Evolutionary conservation across 192 early-diverging fungal species (phyloP).

Genomic region (Mortierella antarctica): DNA sequence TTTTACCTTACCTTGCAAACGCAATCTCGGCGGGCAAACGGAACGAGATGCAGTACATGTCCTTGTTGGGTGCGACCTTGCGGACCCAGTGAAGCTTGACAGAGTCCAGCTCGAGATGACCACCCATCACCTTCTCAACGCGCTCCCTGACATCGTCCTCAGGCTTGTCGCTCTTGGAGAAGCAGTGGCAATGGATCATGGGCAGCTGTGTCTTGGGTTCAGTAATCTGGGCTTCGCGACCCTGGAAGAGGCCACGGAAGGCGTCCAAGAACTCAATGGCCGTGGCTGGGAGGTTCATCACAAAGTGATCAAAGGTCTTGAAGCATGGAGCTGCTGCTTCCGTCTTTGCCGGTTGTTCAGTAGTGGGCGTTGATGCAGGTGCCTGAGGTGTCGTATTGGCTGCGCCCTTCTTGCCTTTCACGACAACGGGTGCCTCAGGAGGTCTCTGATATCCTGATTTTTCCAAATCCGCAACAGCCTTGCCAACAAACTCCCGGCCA

Average conservation of each 20-base stretch:
- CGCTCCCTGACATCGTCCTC: constrained; percentile 74
- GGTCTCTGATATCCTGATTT: constrained; percentile 29
- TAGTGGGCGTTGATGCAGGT: constrained; percentile 26
- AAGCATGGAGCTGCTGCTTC: constrained; percentile 21
- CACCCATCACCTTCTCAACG: constrained; percentile 37
- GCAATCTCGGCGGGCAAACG: constrained; percentile 81
- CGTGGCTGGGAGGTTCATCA: constrained; percentile 98
- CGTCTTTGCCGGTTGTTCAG: constrained; percentile 13
- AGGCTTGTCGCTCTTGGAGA: constrained; percentile 82
- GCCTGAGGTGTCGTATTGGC: constrained; percentile 34
- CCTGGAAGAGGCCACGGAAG: constrained; percentile 84
- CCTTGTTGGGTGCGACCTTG: constrained; percentile 97
- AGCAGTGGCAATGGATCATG: constrained; percentile 95
- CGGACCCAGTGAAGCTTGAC: constrained; percentile 84
- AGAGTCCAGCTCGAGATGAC: constrained; percentile 27
- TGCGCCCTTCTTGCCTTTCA: constrained; percentile 36
- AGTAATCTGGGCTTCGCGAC: constrained; percentile 57
- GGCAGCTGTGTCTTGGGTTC: constrained; percentile 69
- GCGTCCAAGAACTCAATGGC: constrained; percentile 97
- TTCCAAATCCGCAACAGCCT: constrained; percentile 76
- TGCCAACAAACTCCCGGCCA: constrained; percentile 88
- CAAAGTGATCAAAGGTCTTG: constrained; percentile 90
- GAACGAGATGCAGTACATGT: constrained; percentile 97
- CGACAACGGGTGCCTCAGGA: constrained; percentile 17
- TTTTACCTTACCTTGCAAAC: constrained; percentile 62